Base-by-base conservation (phyloP, 2,329 filamentous ascomycete genomes). In the Magnaporthiopsis rhizophila region DNA sequence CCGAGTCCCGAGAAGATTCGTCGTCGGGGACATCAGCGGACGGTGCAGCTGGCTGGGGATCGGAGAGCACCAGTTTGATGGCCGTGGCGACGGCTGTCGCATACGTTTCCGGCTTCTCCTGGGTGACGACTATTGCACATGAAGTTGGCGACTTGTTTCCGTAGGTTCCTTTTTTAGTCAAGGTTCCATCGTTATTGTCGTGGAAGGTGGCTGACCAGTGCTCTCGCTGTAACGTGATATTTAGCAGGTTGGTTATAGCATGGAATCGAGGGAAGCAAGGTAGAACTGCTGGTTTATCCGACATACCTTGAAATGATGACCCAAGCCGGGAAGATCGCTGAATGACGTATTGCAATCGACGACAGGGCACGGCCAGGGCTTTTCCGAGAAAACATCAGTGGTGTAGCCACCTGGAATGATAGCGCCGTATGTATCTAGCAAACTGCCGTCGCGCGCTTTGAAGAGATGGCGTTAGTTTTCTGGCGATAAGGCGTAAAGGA, bases 101-200 rank as follows among this genome's bases (percentile, higher is more conserved):
- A 11, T 15, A n/a, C 21, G 3, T 21, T n/a, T 53, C n/a, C 18
- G 45, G 45, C 45, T 53, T 21, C 18, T 15, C 57, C 15, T 50
- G 62, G 45, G 61, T 26, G 24, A 58, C 53, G 13, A 58, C 53
- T 6, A 36, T 62, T n/a, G 12, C 12, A 57, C 18, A 2, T 21
- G 24, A 18, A 3, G 3, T 15, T 4, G 21, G 26, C 15, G 30
- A 34, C 12, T 11, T n/a, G 32, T 26, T 24, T 18, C 61, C 61
- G 26, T 58, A 58, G 9, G 61, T 24, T 24, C 30, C 50, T 12
- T 32, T 15, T n/a, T 50, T 11, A 15, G 61, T 36, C 36, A 62
- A 28, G 15, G 53, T 34, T 9, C 61, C 61, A 26, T 62, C 53
- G 12, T 11, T 28, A n/a, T 62, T 62, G 13, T 62, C 61, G 50